Conservation (phyloP, 2,329 filamentous ascomycete genomes). For the Pestalotiopsis sp. region DNA sequence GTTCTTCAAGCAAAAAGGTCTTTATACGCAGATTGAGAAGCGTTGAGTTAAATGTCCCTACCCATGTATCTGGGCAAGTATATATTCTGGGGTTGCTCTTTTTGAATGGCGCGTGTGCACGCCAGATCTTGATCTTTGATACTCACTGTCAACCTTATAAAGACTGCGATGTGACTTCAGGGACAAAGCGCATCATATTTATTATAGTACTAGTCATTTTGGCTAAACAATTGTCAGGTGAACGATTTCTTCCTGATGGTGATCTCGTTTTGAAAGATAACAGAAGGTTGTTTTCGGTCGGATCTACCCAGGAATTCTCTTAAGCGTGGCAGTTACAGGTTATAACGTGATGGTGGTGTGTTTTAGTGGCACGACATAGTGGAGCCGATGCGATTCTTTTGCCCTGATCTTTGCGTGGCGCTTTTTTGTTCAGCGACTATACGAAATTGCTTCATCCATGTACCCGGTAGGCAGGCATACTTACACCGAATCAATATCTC, state of each 20-base stretch:
- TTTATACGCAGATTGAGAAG: not conserved
- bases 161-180: not conserved
- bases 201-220: too few relatives aligned
- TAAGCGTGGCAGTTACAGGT: not conserved
- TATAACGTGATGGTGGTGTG: not conserved
- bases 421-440: not conserved
- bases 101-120: not conserved
- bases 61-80: not conserved
- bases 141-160: not conserved
- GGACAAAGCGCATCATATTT: too few relatives aligned
- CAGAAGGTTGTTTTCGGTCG: too few relatives aligned
- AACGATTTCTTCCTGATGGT: too few relatives aligned
- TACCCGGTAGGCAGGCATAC: not conserved
- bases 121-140: not conserved
- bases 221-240: too few relatives aligned
- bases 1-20: conserved; percentile 2
- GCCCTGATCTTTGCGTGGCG: not conserved
- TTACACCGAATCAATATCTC: not conserved
- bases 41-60: not conserved
- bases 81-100: not conserved
- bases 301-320: too few relatives aligned
- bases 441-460: not conserved
- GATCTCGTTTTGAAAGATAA: too few relatives aligned
- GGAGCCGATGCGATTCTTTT: too few relatives aligned
- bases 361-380: not conserved